Conservation (phyloP, 257 asterid genomes). For the Cinchona pubescens region DNA sequence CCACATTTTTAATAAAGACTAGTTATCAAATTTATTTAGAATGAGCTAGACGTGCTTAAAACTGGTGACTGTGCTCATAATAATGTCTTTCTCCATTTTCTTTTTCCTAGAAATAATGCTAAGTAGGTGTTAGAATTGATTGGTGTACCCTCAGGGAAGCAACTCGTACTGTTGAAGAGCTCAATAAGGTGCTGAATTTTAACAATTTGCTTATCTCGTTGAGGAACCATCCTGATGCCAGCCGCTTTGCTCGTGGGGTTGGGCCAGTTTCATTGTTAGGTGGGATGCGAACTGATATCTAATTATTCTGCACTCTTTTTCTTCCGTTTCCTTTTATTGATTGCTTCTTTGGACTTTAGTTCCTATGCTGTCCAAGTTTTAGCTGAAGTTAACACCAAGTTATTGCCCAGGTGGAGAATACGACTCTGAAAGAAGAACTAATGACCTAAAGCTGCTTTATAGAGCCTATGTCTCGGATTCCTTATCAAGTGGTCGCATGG, state of each 20-base stretch:
- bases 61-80: neutral
- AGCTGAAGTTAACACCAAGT: slow-evolving; percentile 21
- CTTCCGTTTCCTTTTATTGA: neutral
- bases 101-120: neutral
- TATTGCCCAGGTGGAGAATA: slow-evolving; percentile 69
- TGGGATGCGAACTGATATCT: slow-evolving; percentile 17
- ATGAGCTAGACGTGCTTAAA: neutral
- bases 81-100: neutral
- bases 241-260: slow-evolving; percentile 78
- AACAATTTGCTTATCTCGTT: slow-evolving; percentile 68
- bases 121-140: neutral
- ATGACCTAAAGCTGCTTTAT: slow-evolving; percentile 80
- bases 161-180: slow-evolving; percentile 61
- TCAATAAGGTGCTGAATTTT: slow-evolving; percentile 68
- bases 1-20: neutral
- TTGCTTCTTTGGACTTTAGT: slow-evolving; percentile 6
- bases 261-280: slow-evolving; percentile 82
- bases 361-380: slow-evolving; percentile 13
- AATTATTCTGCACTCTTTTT: slow-evolving; percentile 16
- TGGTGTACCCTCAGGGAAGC: slow-evolving; percentile 43
- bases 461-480: slow-evolving; percentile 69
- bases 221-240: slow-evolving; percentile 71
- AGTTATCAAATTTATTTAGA: neutral
- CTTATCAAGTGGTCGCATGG: slow-evolving; percentile 78
- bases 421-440: slow-evolving; percentile 70